A percentile compares a stretch with the other conserved stretches of the same genome.
phyloP scores from a whole-genome alignment of 2,329 filamentous ascomycete genomes.

The Fusarium chaquense region DNA sequence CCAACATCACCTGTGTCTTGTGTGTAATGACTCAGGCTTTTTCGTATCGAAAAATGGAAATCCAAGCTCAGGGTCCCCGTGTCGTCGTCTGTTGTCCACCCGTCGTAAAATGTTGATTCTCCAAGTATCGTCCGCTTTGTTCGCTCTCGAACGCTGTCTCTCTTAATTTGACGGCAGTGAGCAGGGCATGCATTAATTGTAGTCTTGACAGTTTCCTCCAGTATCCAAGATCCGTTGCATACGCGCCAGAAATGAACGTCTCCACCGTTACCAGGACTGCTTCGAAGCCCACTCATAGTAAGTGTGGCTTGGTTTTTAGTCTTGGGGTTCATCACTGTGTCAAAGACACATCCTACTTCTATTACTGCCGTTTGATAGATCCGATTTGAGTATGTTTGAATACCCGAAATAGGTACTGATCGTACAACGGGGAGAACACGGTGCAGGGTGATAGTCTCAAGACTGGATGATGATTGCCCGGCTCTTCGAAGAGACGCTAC shows the following conservation, averaged over 20 bases:
- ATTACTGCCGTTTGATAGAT: conserved; percentile 93
- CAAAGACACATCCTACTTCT: conserved; percentile 82
- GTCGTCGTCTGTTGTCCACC: conserved; percentile 80
- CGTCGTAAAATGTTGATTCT: conserved; percentile 80
- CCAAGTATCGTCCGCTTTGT: conserved; percentile 81
- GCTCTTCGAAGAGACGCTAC: conserved; percentile 70
- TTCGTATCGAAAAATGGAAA: conserved; percentile 68
- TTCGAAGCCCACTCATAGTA: conserved; percentile 71
- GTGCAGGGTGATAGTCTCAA: conserved; percentile 68
- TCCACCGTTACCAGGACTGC: conserved; percentile 72
- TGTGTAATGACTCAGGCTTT: conserved; percentile 63
- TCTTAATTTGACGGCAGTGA: conserved; percentile 61
- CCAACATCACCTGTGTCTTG: conserved; percentile 81
- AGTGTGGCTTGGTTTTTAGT: conserved; percentile 68
- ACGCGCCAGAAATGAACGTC: conserved; percentile 82
- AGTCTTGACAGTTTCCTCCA: conserved; percentile 85
- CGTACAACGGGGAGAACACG: conserved; percentile 79
- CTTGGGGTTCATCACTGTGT: conserved; percentile 83
- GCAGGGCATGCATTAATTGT: conserved; percentile 80
- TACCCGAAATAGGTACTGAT: conserved; percentile 76
- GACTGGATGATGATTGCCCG: conserved; percentile 49
- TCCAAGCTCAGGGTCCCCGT: conserved; percentile 68
- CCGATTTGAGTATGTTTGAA: conserved; percentile 76
- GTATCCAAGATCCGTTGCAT: conserved; percentile 89
- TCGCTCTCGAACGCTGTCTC: not conserved